These are phyloP conservation scores for Daldinia sp. DNA, from an alignment of 2,329 filamentous ascomycete genomes.

Conservation along the genomic window DNA sequence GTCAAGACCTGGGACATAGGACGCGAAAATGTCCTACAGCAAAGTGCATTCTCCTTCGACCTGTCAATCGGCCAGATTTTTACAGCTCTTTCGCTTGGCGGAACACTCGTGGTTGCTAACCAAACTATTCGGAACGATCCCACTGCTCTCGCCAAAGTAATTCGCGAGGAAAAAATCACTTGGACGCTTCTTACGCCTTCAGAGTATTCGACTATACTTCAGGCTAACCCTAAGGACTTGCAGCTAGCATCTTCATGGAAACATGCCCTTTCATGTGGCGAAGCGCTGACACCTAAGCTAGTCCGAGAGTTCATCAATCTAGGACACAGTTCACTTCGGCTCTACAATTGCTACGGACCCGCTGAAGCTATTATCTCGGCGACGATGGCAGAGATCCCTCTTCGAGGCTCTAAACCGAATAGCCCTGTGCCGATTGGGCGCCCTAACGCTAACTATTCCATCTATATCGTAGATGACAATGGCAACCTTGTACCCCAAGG, in stretches of 20 bases:
- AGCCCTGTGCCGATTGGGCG: no score
- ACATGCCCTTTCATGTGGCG: not conserved
- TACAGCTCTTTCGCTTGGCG: constrained; percentile 20
- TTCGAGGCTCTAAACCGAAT: no score
- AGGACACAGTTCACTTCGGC: constrained; percentile 43
- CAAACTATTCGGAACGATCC: constrained; percentile 43
- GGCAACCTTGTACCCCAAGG: constrained; percentile 16
- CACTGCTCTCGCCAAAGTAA: constrained; percentile 43
- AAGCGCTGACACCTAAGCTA: not conserved
- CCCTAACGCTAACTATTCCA: constrained; percentile 9
- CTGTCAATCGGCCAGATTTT: constrained; percentile 44
- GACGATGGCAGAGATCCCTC: not conserved
- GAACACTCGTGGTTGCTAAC: constrained; percentile 44
- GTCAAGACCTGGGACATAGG: not conserved
- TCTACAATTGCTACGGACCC: no score
- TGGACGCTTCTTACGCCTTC: constrained; percentile 50
- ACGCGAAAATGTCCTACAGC: constrained; percentile 30
- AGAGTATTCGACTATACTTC: constrained; percentile 48
- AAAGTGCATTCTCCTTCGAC: constrained; percentile 41
- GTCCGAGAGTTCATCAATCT: constrained; percentile 23
- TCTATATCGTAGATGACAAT: constrained; percentile 22
- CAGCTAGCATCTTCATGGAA: no score
- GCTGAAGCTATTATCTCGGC: no score
- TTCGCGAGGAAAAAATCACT: constrained; percentile 46
- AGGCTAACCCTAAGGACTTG: no score